Percentiles rank a stretch among this genome's conserved stretches.
Conservation (phyloP, 352 stramenopile species). For the Pythium scleroteichum region DNA sequence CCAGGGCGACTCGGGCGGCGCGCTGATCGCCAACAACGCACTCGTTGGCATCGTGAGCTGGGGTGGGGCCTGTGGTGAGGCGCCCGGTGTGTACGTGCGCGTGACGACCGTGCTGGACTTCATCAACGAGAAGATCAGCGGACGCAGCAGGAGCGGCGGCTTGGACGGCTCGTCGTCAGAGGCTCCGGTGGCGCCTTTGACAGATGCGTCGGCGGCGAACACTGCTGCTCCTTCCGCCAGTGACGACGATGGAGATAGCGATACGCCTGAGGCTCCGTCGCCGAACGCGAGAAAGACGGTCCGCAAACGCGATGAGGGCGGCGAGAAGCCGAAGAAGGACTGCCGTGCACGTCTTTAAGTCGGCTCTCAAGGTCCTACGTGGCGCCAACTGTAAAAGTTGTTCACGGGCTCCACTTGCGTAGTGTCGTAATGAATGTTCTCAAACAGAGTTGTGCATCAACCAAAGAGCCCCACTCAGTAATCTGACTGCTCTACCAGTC, state of each 20-base stretch:
- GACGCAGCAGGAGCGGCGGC: constrained; percentile 3
- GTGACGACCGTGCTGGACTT: constrained; percentile 54
- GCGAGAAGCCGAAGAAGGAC: constrained; percentile 15
- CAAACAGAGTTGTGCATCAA: no score
- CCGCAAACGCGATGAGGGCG: no score
- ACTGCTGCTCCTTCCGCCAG: constrained; percentile 1
- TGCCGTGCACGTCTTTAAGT: constrained; percentile 1
- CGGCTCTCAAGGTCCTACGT: no score
- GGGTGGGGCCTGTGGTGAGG: constrained; percentile 53
- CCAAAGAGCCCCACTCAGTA: no score
- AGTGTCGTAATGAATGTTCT: no score
- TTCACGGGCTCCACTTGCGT: no score
- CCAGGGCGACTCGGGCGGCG: constrained; percentile 70
- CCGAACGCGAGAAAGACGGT: background rate
- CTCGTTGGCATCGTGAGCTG: constrained; percentile 71
- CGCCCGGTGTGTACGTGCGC: constrained; percentile 58
- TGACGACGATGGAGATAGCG: background rate
- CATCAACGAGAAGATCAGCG: constrained; percentile 51
- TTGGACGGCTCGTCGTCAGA: no score
- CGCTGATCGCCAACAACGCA: constrained; percentile 51
- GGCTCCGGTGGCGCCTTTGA: constrained; percentile 19
- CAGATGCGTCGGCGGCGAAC: background rate
- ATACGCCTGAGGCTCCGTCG: background rate
- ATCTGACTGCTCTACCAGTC: no score
- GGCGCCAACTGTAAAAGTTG: no score